Percentiles rank a stretch among this genome's conserved stretches.
These are phyloP conservation scores for Anthoceros angustus DNA, from an alignment of 225 moss, liverwort and hornwort species.

Conservation along the genomic window DNA sequence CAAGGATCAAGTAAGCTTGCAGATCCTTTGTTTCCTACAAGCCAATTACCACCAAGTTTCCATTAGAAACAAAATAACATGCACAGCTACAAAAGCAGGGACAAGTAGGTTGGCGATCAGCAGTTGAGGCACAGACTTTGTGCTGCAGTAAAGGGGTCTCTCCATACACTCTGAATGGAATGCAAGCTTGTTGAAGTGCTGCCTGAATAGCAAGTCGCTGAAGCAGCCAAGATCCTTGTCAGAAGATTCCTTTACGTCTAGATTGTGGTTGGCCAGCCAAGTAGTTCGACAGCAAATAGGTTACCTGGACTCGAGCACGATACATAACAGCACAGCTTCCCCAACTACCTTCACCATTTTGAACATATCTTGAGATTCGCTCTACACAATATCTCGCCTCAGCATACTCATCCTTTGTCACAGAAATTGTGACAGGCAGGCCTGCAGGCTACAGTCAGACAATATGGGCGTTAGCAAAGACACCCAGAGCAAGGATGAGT, in stretches of 20 bases:
- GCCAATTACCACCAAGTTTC: constrained; percentile 3
- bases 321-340: constrained; percentile 25
- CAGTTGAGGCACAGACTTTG: constrained; percentile 13
- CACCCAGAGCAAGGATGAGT: neutral
- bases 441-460: constrained; percentile 14
- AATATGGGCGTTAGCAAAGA: too few relatives aligned
- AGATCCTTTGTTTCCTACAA: constrained; percentile 30
- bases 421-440: constrained; percentile 15
- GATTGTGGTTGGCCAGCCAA: neutral
- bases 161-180: constrained; percentile 28
- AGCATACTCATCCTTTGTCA: constrained; percentile 8
- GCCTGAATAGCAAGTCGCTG: constrained; percentile 21
- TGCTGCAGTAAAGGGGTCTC: constrained; percentile 13
- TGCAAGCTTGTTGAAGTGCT: constrained; percentile 13
- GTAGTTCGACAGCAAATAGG: neutral
- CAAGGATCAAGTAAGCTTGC: constrained; percentile 30
- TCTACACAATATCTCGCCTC: constrained; percentile 17
- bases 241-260: neutral
- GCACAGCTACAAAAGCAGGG: neutral
- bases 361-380: constrained; percentile 14
- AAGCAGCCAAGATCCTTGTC: neutral
- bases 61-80: neutral
- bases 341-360: constrained; percentile 12
- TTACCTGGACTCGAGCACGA: constrained; percentile 24
- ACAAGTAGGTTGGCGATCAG: neutral